Evolutionary conservation across 2,329 filamentous ascomycete species (phyloP), one percentile per base, ranked within the genome.

Genomic region (Cladophialophora bantiana): DNA sequence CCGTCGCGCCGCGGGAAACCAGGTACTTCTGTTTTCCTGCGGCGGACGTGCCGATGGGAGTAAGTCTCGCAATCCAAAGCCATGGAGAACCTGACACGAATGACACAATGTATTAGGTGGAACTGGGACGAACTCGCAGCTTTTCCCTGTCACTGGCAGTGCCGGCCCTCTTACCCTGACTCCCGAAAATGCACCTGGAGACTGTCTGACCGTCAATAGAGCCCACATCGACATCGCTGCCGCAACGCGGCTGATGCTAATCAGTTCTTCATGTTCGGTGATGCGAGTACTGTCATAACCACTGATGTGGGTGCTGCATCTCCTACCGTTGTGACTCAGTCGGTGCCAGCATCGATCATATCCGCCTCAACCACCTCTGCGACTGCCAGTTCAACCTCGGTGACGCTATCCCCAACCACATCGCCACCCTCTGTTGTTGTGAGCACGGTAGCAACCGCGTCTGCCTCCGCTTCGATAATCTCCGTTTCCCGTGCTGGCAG

Each of bases 21-120:
- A 86, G 70, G 84, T 86, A 13, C 71, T 83, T 38, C 78, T 88
- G 31, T 88, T 88, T 71, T 86, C 85, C 10, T 88, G 86, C 68
- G 86, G 85, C 59, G 85, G 85, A 15, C 79, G 85, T 45, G 85
- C 85, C 20, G 86, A 85, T 66, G 85, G 85, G 53, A 76, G 76
- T 79, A 74, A 77, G 77, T 75, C 20, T 35, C 10, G 12, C 18
- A 40, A 32, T 32, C 26, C 18, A 13, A 36, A 5, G 5, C 26
- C 18, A 38, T 15, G 15, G 10, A 38, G 18, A 2, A 26, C 36
- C 7, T 12, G 13, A 36, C 45, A 26, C 13, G 60, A 36, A 57
- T 18, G n/a, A 13, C 38, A 13, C 38, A 55, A 6, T 13, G 3
- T 18, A 7, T 63, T 32, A 68, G 66, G 63, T 53, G 67, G 67